These are phyloP conservation scores for Athelia psychrophila DNA, from an alignment of 1,284 basidiomycete species.

Conservation along the genomic window DNA sequence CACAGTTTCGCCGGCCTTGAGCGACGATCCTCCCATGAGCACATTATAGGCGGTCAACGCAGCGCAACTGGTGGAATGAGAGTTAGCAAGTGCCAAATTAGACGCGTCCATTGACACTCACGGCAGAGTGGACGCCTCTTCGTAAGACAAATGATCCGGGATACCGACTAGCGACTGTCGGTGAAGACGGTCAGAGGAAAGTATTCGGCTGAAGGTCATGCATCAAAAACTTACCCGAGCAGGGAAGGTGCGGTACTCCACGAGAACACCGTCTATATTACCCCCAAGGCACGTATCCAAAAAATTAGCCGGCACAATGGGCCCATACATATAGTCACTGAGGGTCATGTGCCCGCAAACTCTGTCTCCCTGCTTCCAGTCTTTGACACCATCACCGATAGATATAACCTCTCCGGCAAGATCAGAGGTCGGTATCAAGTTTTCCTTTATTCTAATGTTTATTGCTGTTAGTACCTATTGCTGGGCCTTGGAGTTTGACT, in stretches of 20 bases:
- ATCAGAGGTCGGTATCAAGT: neutral
- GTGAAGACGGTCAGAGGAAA: too few relatives aligned
- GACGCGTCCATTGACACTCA: neutral
- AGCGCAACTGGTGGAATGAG: too few relatives aligned
- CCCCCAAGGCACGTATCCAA: neutral
- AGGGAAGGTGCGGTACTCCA: neutral
- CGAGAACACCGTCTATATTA: neutral
- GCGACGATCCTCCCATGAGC: neutral
- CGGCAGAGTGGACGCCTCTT: neutral
- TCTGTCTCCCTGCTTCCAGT: neutral
- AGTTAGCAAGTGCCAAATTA: neutral
- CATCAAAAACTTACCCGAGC: neutral
- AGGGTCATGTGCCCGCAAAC: neutral
- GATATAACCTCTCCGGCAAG: neutral
- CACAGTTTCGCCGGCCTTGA: neutral
- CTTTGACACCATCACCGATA: neutral
- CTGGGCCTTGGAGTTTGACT: too few relatives aligned
- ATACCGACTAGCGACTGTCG: neutral
- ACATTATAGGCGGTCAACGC: neutral
- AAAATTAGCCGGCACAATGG: too few relatives aligned
- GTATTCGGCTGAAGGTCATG: too few relatives aligned
- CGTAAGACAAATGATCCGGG: neutral
- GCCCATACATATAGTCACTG: neutral
- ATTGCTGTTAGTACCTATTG: too few relatives aligned
- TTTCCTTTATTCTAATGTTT: neutral